These are phyloP conservation scores for Plasmodium vivax DNA, from an alignment of 169 alveolate species.

Conservation along the genomic window DNA sequence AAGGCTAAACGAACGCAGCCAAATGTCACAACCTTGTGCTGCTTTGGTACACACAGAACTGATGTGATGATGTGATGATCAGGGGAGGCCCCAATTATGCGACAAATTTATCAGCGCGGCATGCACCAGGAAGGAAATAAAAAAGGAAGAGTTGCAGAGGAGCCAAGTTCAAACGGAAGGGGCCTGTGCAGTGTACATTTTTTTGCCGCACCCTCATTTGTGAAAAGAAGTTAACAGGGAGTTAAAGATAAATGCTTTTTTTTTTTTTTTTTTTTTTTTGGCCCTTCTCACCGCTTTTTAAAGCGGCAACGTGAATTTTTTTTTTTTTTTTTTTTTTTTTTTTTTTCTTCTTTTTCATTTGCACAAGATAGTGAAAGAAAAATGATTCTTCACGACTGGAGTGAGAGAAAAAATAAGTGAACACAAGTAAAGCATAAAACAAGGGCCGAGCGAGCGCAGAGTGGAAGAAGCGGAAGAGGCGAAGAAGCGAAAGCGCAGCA, in stretches of 20 bases:
- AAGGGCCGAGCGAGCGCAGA: not conserved
- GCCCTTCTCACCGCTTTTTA: not conserved
- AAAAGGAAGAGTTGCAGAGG: not conserved
- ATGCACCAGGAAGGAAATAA: not conserved
- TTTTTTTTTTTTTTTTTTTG: constrained; percentile 1
- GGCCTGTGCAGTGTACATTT: not conserved
- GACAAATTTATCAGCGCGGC: not conserved
- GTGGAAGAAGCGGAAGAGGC: not conserved
- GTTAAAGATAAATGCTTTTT: not conserved
- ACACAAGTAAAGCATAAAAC: not conserved
- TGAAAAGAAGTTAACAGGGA: not conserved
- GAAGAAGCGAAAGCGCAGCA: not conserved
- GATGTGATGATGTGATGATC: not conserved
- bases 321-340: not conserved
- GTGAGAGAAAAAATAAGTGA: not conserved
- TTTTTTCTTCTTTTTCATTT: not conserved
- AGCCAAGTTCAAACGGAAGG: not conserved
- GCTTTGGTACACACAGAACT: not conserved
- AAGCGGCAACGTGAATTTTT: not conserved
- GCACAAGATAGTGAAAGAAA: not conserved
- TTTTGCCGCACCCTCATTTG: not conserved
- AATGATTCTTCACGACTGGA: not conserved
- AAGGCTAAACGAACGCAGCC: not conserved
- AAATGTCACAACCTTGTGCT: not conserved
- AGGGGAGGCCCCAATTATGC: not conserved